These are phyloP conservation scores for Earliella scabrosa DNA, from an alignment of 1,284 basidiomycete species.

Conservation along the genomic window DNA sequence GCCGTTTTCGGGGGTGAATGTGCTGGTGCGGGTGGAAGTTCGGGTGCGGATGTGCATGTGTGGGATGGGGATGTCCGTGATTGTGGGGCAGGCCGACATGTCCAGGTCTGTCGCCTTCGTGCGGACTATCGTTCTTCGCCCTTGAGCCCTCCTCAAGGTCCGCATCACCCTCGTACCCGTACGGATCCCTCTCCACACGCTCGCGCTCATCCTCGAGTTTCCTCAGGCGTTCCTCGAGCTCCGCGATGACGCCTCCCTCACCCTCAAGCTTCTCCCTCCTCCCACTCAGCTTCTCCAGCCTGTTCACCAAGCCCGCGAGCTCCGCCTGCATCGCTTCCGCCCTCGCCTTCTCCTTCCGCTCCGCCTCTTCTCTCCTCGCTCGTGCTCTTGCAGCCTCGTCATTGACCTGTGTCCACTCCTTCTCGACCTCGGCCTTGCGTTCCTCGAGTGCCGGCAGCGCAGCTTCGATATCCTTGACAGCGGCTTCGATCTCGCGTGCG, in stretches of 20 bases:
- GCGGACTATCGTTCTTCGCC: slow-evolving; percentile 20
- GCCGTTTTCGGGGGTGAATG: slow-evolving; percentile 33
- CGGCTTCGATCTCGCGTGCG: slow-evolving; percentile 58
- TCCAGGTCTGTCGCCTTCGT: slow-evolving; percentile 8
- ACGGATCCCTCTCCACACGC: slow-evolving; percentile 41
- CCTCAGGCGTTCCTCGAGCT: slow-evolving; percentile 45
- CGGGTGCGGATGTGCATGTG: background rate
- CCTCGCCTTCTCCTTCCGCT: slow-evolving; percentile 45
- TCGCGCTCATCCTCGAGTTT: slow-evolving; percentile 43
- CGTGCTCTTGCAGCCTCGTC: slow-evolving; percentile 36
- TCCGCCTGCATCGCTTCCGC: slow-evolving; percentile 48
- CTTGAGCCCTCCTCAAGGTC: slow-evolving; percentile 19
- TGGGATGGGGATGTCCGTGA: background rate
- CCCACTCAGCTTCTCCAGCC: slow-evolving; percentile 56
- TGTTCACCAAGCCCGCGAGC: slow-evolving; percentile 41
- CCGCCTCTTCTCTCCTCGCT: slow-evolving; percentile 39
- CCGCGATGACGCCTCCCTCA: slow-evolving; percentile 38
- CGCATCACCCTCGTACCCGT: slow-evolving; percentile 31
- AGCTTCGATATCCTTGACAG: slow-evolving; percentile 53
- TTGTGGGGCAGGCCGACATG: slow-evolving; percentile 7
- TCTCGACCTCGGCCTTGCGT: slow-evolving; percentile 49
- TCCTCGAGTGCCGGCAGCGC: slow-evolving; percentile 51
- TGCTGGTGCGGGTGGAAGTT: slow-evolving; percentile 22
- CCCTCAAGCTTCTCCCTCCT: slow-evolving; percentile 63
- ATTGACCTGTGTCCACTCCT: slow-evolving; percentile 47